Evolutionary conservation across 2,329 filamentous ascomycete species (phyloP).

Genomic region (Diaporthe sp.): DNA sequence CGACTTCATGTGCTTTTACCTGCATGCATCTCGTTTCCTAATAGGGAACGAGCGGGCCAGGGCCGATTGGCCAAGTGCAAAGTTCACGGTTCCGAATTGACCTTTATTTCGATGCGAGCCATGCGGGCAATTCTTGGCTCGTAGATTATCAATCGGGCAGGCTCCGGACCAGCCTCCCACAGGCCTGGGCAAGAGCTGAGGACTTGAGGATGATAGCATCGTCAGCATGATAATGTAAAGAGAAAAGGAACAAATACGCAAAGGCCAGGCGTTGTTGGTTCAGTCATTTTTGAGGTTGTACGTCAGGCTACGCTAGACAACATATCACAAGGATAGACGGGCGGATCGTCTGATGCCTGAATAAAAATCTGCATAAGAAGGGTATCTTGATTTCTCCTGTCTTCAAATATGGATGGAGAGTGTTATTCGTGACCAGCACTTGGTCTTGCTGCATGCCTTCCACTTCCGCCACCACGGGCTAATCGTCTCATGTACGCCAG

Average conservation of each 20-base stretch:
- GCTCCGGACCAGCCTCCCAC: slow-evolving; percentile 25
- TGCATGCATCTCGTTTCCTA: slow-evolving; percentile 23
- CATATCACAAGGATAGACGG: slow-evolving; percentile 33
- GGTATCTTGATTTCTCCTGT: slow-evolving; percentile 17
- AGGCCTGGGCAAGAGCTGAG: slow-evolving; percentile 23
- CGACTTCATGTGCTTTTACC: slow-evolving; percentile 3
- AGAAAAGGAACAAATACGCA: slow-evolving; percentile 33
- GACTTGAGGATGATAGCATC: slow-evolving; percentile 8
- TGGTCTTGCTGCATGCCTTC: not conserved
- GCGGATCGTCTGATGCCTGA: slow-evolving; percentile 4
- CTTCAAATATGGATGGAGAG: not conserved
- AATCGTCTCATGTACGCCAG: not conserved
- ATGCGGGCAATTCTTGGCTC: slow-evolving; percentile 3
- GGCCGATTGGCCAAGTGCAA: not conserved
- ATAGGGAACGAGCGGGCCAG: slow-evolving; percentile 9
- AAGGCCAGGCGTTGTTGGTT: slow-evolving; percentile 38
- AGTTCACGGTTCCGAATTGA: not conserved
- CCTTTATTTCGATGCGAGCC: slow-evolving; percentile 10
- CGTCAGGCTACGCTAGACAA: slow-evolving; percentile 24
- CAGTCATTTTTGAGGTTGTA: slow-evolving; percentile 30
- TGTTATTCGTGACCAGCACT: not conserved
- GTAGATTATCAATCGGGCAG: not conserved
- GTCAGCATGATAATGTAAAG: slow-evolving; percentile 35
- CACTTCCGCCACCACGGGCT: not conserved
- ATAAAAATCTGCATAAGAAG: slow-evolving; percentile 30